phyloP scores from a whole-genome alignment of 495 filamentous ascomycete species.

The Penicillium cataractarum region DNA sequence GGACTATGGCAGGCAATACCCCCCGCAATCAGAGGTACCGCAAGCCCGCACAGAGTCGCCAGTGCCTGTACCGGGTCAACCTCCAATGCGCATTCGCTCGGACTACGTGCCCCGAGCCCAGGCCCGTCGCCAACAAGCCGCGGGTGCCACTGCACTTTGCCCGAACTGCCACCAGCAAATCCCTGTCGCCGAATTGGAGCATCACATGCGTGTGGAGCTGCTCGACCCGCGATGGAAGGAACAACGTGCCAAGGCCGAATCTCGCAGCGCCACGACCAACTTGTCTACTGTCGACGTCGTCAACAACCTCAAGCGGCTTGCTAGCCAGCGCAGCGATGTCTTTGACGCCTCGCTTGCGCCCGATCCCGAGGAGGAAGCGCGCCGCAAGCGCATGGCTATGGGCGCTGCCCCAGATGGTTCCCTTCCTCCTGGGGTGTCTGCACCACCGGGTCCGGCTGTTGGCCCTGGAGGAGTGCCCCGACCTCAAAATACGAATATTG shows the following conservation, averaged over 20 bases:
- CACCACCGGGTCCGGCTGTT: conserved; percentile 9
- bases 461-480: conserved; percentile 33
- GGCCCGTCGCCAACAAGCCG: conserved; percentile 62
- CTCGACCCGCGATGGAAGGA: conserved; percentile 97
- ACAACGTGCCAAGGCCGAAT: conserved; percentile 84
- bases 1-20: conserved; percentile 39
- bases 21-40: conserved; percentile 22
- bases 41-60: conserved; percentile 78
- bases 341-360: conserved; percentile 64
- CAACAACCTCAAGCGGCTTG: conserved; percentile 93
- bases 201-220: conserved; percentile 95
- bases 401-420: conserved; percentile 27
- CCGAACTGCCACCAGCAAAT: conserved; percentile 94
- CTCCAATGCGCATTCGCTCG: conserved; percentile 86
- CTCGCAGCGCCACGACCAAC: conserved; percentile 83
- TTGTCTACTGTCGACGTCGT: conserved; percentile 85
- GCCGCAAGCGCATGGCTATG: conserved; percentile 75
- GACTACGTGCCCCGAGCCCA: conserved; percentile 89
- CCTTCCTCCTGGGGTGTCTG: conserved; percentile 15
- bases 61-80: conserved; percentile 64
- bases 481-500: conserved; percentile 50
- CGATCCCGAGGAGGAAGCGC: conserved; percentile 67
- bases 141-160: conserved; percentile 74
- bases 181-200: conserved; percentile 80
- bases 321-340: conserved; percentile 89